phyloP scores from a whole-genome alignment of 2,329 filamentous ascomycete genomes.

The Purpureocillium lavendulum region DNA sequence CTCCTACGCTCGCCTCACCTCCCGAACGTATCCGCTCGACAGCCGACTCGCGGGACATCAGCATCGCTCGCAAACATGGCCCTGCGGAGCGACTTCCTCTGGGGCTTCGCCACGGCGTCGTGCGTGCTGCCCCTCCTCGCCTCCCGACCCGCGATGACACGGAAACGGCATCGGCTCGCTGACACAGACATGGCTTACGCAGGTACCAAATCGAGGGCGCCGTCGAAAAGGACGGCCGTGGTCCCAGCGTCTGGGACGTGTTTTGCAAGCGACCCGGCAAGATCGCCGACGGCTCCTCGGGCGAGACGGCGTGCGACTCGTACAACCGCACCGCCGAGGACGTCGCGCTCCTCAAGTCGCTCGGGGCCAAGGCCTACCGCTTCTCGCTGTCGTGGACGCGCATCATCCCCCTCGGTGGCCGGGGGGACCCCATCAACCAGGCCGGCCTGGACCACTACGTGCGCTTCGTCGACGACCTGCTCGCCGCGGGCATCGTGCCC shows the following conservation, averaged over 20 bases:
- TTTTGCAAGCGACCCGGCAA: constrained; percentile 77
- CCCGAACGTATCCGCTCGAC: no score
- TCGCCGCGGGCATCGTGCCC: constrained; percentile 67
- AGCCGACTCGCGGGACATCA: no score
- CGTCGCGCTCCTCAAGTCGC: constrained; percentile 65
- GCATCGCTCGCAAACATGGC: constrained; percentile 31
- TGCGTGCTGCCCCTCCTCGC: constrained; percentile 29
- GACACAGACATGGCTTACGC: constrained; percentile 2
- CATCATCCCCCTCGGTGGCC: constrained; percentile 78
- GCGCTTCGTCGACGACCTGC: constrained; percentile 69
- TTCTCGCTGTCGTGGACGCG: constrained; percentile 83
- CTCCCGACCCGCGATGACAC: no score
- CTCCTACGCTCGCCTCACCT: no score
- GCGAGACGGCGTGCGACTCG: constrained; percentile 75
- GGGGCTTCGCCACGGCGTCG: constrained; percentile 75
- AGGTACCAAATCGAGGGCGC: constrained; percentile 87
- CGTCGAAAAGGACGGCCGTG: constrained; percentile 65
- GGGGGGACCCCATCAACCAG: constrained; percentile 73
- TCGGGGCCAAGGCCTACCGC: constrained; percentile 68
- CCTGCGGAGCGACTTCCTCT: constrained; percentile 63
- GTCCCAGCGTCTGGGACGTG: constrained; percentile 82
- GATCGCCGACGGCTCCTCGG: constrained; percentile 69
- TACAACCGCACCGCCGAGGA: constrained; percentile 75
- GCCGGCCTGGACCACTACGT: constrained; percentile 70
- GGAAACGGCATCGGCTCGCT: no score